Base-by-base conservation (phyloP, 2,329 filamentous ascomycete species). In the Huntiella omanensis region DNA sequence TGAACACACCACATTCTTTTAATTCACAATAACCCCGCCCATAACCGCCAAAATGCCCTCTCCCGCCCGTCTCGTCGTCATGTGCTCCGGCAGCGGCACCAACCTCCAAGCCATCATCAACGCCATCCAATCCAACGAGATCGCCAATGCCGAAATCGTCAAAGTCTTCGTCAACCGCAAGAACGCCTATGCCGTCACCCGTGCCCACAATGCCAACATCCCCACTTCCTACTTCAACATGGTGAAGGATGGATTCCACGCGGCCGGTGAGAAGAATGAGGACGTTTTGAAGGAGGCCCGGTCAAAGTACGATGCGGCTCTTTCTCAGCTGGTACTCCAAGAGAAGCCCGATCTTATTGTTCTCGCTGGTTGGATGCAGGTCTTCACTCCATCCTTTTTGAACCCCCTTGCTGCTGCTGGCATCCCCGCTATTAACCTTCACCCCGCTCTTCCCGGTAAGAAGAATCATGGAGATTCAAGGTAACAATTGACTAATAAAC, bases 301-400 rank as follows among this genome's bases (percentile, higher is more conserved):
- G 17, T 64, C 69, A 40, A 68, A 67, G 46, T 92, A 91, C 60
- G 85, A 93, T 58, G 71, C 75, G 11, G 82, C 83, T 38, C 66
- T 93, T 51, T 82, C 83, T 0, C 60, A 69, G 37, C 67, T 79
- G 50, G 70, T 92, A 45, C 64, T 88, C 17, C 51, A 54, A 2
- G 71, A 80, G 52, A 62, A 62, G 48, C 84, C 85, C 0, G 73
- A 87, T 46, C 61, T 93, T 46, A 75, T 93, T 42, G 79, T 91
- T 6, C 81, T 86, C 53, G 79, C 83, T 3, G 85, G 86, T 2
- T 92, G 83, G 71, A 92, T 92, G 84, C 79, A 91, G 59, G 79
- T 92, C 48, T 71, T 92, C 42, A 77, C 76, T 0, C 65, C 67
- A 2, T 64, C 67, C 1, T 91, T 92, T 58, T 64, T 93, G 41